These are phyloP conservation scores for Rhizoctonia solani DNA, from an alignment of 1,284 basidiomycete species.

Conservation along the genomic window DNA sequence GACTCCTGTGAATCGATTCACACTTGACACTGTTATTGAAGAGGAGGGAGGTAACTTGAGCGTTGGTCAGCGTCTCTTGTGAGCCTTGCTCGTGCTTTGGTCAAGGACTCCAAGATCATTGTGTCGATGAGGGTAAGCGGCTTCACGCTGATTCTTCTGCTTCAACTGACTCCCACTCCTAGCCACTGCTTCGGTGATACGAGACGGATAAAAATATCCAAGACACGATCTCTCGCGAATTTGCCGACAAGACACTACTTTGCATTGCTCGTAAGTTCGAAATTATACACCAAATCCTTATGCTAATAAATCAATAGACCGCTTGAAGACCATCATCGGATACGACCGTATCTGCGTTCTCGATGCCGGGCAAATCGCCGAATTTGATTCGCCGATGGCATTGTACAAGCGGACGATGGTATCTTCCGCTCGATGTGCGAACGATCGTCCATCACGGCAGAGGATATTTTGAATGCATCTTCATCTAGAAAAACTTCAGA, in stretches of 20 bases:
- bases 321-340: constrained; percentile 46
- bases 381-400: constrained; percentile 70
- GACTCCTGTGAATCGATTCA: constrained; percentile 63
- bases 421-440: constrained; percentile 73
- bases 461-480: constrained; percentile 19
- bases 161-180: constrained; percentile 41
- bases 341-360: constrained; percentile 56
- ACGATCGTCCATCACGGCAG: constrained; percentile 46
- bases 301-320: constrained; percentile 31
- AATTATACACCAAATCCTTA: neutral
- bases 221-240: constrained; percentile 82
- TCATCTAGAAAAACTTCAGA: neutral
- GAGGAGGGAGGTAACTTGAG: constrained; percentile 85
- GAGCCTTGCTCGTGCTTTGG: constrained; percentile 78
- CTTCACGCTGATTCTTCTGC: too few relatives aligned
- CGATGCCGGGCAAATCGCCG: constrained; percentile 51
- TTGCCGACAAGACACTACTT: constrained; percentile 75
- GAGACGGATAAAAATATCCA: constrained; percentile 86
- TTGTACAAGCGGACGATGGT: constrained; percentile 62
- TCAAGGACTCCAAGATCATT: constrained; percentile 75
- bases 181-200: constrained; percentile 64
- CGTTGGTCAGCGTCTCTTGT: constrained; percentile 79
- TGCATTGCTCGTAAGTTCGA: constrained; percentile 62
- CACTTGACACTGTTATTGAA: constrained; percentile 78
- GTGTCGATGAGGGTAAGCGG: constrained; percentile 69